phyloP scores from a whole-genome alignment of 495 filamentous ascomycete genomes.

The Xylaria castorea region DNA sequence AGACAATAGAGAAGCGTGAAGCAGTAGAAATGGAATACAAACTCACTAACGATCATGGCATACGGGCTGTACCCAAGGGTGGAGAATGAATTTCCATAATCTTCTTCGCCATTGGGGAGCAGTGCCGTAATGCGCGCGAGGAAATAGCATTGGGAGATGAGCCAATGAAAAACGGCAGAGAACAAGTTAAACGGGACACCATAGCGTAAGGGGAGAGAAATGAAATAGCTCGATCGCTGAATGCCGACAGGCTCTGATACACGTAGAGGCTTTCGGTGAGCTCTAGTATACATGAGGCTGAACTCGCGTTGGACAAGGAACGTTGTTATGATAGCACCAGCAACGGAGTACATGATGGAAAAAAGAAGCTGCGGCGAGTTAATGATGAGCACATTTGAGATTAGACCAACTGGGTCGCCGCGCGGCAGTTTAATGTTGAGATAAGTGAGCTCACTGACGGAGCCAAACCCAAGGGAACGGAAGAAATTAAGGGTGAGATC shows the following conservation, averaged over 20 bases:
- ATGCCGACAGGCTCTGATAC: slow-evolving; percentile 43
- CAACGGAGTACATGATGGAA: slow-evolving; percentile 50
- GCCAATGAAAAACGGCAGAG: slow-evolving; percentile 46
- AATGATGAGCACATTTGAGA: slow-evolving; percentile 41
- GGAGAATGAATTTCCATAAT: slow-evolving; percentile 23
- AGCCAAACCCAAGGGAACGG: slow-evolving; percentile 40
- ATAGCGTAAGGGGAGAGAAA: slow-evolving; percentile 50
- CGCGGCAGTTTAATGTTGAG: slow-evolving; percentile 27
- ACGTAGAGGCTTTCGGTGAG: slow-evolving; percentile 44
- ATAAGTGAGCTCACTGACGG: slow-evolving; percentile 37
- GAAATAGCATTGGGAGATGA: slow-evolving; percentile 51
- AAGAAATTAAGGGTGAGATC: slow-evolving; percentile 28
- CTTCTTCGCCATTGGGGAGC: slow-evolving; percentile 16
- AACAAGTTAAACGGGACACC: slow-evolving; percentile 40
- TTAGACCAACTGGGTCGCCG: slow-evolving; percentile 27
- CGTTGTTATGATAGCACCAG: slow-evolving; percentile 13
- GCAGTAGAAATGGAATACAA: slow-evolving; percentile 39
- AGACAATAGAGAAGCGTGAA: slow-evolving; percentile 45
- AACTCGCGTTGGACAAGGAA: slow-evolving; percentile 33
- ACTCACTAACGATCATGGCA: slow-evolving; percentile 39
- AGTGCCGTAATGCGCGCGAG: slow-evolving; percentile 38
- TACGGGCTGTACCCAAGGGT: slow-evolving; percentile 44
- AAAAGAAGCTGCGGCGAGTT: slow-evolving; percentile 56
- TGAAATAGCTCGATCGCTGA: slow-evolving; percentile 50
- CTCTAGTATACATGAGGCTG: slow-evolving; percentile 30